Base-by-base conservation (phyloP, 441 rosid genomes). In the Syzygium malaccense region DNA sequence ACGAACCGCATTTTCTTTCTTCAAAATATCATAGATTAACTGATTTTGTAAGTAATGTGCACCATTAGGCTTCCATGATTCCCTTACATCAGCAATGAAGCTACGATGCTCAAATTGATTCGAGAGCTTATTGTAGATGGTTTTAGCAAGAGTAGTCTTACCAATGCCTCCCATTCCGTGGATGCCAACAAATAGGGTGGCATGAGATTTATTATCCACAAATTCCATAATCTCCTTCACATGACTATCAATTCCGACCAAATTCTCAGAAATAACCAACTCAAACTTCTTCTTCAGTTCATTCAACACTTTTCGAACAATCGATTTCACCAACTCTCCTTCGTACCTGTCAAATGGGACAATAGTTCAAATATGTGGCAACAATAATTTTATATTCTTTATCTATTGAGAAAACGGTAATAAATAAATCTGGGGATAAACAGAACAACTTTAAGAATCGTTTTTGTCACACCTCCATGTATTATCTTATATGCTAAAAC, bases 1-100 rank as follows among this genome's bases (percentile, higher is more conserved):
- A 17, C 15, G 11, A 58, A 7, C 11, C 1, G 3, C 7, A 11
- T 26, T 11, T 5, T 26, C 1, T 28, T 0, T 0, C 3, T 58
- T 13, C 7, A 60, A 28, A 12, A 60, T 13, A 60, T 28, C 66
- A 13, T 0, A 6, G 32, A 60, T 60, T 60, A 60, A 9, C 1
- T 12, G 7, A 28, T 26, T 60, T 2, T 28, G 32, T 5, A 58
- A 58, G 3, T 12, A 14, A 12, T 26, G 5, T 4, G 5, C 41
- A 4, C 15, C 15, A 11, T 14, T 26, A 4, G 8, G 23, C 66
- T 60, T 5, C 15, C 66, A 60, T 13, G 17, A 28, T 60, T 60
- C 66, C 66, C 66, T 60, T 10, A 60, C 12, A 60, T 60, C 30
- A 10, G 66, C 66, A 60, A 60, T 60, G 66, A 60, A 60, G 32